Evolutionary conservation across 306 rosid genomes (phyloP), one percentile per base, ranked within the genome.

Genomic region (Lathyrus sativus): DNA sequence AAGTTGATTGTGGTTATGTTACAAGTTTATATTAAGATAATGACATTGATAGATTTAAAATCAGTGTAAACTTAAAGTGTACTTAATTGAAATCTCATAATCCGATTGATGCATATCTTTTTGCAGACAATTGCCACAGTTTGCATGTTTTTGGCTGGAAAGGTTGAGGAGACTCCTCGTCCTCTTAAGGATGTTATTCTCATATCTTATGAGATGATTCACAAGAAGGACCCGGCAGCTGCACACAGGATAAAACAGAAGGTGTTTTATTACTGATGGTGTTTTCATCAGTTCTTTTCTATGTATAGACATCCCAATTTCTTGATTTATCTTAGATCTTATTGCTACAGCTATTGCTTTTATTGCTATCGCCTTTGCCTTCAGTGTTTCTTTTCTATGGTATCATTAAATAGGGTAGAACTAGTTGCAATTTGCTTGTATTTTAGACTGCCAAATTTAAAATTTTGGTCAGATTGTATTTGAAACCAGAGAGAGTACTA

Each of bases 121-220:
- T 80, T 68, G 85, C 95, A 95, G 99, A 95, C 91, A 59, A 84
- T 90, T 68, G 97, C 97, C 54, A 93, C 99, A 6, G 95, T 87
- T 28, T 93, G 99, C 72, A 95, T 95, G 99, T 95, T 95, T 80
- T 96, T 95, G 74, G 99, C 99, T 67, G 97, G 99, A 76, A 95
- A 90, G 84, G 99, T 95, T 62, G 99, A 95, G 82, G 99, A 95
- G 82, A 88, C 97, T 66, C 99, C 99, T 48, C 97, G 99, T 56
- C 99, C 97, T 2, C 72, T 95, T 18, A 88, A 90, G 73, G 97
- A 90, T 82, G 97, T 95, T 74, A 95, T 95, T 70, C 79, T 95
- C 63, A 91, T 87, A 62, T 95, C 99, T n/a, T 95, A 95, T 45
- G 97, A 90, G 79, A 88, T 90, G 76, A 88, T 95, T 48, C 88